Conservation (phyloP, 176 grass and related monocot species). For the Thalia dealbata region DNA sequence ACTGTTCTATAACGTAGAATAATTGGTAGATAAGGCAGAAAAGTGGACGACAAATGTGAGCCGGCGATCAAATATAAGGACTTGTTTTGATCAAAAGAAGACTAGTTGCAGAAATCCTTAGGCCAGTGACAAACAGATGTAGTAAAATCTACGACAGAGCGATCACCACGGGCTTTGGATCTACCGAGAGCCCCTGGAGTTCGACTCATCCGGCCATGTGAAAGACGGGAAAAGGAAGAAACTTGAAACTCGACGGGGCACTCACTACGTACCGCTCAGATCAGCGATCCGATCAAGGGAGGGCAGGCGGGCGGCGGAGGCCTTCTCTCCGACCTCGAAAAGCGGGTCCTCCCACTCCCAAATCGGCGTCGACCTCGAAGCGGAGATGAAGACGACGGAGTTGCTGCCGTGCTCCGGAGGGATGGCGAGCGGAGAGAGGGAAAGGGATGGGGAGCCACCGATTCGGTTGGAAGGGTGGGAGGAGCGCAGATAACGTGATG, state of each 20-base stretch:
- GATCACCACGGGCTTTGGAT: too few relatives aligned
- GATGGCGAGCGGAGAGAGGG: neutral
- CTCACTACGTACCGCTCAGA: neutral
- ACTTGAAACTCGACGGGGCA: neutral
- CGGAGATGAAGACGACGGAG: too few relatives aligned
- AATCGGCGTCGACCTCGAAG: neutral
- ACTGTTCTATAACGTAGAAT: too few relatives aligned
- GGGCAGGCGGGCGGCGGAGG: neutral
- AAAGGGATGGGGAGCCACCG: neutral
- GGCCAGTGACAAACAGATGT: too few relatives aligned
- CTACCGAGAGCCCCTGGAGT: neutral
- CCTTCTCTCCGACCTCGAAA: neutral
- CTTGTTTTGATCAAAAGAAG: too few relatives aligned
- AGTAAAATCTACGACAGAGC: too few relatives aligned
- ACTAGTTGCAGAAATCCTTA: too few relatives aligned
- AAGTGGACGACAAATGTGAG: too few relatives aligned
- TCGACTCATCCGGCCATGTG: neutral
- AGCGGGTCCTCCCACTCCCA: neutral
- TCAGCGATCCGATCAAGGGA: neutral
- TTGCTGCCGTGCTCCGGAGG: neutral
- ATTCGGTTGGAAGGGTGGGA: neutral
- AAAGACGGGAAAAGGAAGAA: neutral
- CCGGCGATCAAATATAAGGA: too few relatives aligned
- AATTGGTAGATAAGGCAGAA: too few relatives aligned
- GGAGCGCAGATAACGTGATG: neutral